Evolutionary conservation across 495 filamentous ascomycete genomes (phyloP).

Genomic region (Amorphotheca resinae): DNA sequence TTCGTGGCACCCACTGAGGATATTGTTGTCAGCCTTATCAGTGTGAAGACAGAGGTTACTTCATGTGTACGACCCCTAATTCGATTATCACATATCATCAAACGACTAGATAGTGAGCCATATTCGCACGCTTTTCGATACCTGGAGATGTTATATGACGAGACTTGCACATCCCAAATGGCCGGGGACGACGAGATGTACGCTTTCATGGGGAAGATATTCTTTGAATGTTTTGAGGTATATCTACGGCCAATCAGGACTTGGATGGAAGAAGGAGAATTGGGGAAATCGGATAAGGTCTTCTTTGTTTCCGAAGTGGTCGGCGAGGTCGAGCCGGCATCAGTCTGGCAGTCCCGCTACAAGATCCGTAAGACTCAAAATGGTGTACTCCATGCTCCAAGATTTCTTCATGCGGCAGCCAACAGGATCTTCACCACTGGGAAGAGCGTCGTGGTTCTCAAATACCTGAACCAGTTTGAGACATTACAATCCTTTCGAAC

Average conservation of each 20-base stretch:
- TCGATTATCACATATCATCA: slow-evolving; percentile 37
- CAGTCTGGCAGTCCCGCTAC: slow-evolving; percentile 68
- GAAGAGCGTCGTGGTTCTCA: slow-evolving; percentile 76
- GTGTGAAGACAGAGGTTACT: slow-evolving; percentile 48
- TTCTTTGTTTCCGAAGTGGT: slow-evolving; percentile 61
- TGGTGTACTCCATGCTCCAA: slow-evolving; percentile 50
- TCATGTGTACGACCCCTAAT: slow-evolving; percentile 39
- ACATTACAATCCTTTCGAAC: slow-evolving; percentile 8
- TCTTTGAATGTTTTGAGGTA: slow-evolving; percentile 71
- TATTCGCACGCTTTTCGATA: slow-evolving; percentile 20
- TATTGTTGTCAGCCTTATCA: slow-evolving; percentile 43
- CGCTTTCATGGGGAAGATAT: slow-evolving; percentile 47
- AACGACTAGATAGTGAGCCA: slow-evolving; percentile 16
- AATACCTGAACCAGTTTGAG: slow-evolving; percentile 41
- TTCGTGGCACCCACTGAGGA: slow-evolving; percentile 32
- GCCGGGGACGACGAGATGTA: slow-evolving; percentile 49
- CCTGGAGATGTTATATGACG: slow-evolving; percentile 63
- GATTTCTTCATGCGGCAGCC: slow-evolving; percentile 56
- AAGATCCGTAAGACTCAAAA: slow-evolving; percentile 42
- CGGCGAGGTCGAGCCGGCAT: slow-evolving; percentile 44
- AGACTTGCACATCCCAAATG: slow-evolving; percentile 54
- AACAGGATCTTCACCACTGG: slow-evolving; percentile 70
- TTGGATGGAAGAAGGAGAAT: slow-evolving; percentile 77
- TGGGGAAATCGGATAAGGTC: slow-evolving; percentile 45
- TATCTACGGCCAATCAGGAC: slow-evolving; percentile 66